These are phyloP conservation scores for Acanthamoeba lenticulata DNA, from an alignment of 208 protist species.

Conservation along the genomic window DNA sequence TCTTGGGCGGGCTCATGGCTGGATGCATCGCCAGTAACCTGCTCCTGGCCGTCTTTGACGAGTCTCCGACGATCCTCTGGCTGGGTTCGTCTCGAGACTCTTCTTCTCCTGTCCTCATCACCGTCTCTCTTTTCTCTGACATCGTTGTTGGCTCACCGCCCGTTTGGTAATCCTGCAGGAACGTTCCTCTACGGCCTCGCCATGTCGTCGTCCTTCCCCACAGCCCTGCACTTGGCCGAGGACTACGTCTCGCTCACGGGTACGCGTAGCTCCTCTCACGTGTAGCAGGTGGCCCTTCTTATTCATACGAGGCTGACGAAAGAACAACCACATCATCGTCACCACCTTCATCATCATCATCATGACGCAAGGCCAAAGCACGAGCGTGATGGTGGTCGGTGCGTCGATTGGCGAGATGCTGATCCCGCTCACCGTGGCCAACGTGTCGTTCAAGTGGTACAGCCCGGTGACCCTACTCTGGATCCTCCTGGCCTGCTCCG, in stretches of 20 bases:
- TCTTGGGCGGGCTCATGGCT: slow-evolving; percentile 11
- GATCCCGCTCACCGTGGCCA: slow-evolving; percentile 53
- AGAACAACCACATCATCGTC: no score
- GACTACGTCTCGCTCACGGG: slow-evolving; percentile 42
- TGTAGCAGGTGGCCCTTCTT: background rate
- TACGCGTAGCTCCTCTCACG: background rate
- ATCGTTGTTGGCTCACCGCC: no score
- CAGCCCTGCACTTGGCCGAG: slow-evolving; percentile 40
- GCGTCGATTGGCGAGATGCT: slow-evolving; percentile 55
- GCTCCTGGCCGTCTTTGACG: background rate
- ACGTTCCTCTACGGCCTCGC: slow-evolving; percentile 36
- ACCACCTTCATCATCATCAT: no score
- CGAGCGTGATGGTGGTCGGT: slow-evolving; percentile 50
- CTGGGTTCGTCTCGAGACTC: background rate
- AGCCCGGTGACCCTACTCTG: slow-evolving; percentile 9
- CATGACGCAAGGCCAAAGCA: background rate
- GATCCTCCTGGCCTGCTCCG: background rate
- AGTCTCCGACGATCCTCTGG: slow-evolving; percentile 12
- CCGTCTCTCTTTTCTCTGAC: no score
- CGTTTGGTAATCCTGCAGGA: no score
- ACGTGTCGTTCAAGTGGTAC: slow-evolving; percentile 31
- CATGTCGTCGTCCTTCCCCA: slow-evolving; percentile 58
- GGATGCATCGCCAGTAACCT: slow-evolving; percentile 55
- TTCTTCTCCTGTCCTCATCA: background rate
- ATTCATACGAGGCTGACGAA: background rate